Evolutionary conservation across 225 moss, liverwort and hornwort species (phyloP).

Genomic region (Pseudisothecium myosuroides): DNA sequence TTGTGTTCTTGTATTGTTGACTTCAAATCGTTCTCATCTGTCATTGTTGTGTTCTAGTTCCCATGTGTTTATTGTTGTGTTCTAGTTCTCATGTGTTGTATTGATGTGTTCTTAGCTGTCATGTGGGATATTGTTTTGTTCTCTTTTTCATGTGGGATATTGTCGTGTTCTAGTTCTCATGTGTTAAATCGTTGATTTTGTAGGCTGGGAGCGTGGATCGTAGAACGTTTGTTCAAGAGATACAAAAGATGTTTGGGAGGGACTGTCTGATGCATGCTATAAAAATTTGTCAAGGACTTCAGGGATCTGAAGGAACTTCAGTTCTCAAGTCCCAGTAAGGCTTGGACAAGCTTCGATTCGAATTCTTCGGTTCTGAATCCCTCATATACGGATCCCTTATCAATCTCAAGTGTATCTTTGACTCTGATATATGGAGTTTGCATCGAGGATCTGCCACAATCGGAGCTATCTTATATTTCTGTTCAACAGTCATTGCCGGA

Average conservation of each 20-base stretch:
- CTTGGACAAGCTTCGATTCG: not conserved
- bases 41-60: not conserved
- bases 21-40: not conserved
- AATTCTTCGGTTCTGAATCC: not conserved
- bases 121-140: not conserved
- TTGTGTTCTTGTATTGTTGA: not conserved
- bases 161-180: not conserved
- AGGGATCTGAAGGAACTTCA: constrained; percentile 2
- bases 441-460: constrained; percentile 9
- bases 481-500: not conserved
- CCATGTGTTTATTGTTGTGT: not conserved
- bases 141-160: not conserved
- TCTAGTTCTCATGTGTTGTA: not conserved
- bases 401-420: not conserved
- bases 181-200: not conserved
- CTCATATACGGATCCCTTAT: not conserved
- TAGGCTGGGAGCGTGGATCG: constrained; percentile 41
- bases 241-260: constrained; percentile 32
- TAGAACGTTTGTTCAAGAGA: constrained; percentile 28
- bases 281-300: constrained; percentile 23
- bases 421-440: not conserved
- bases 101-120: not conserved
- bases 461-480: constrained; percentile 3
- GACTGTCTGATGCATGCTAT: constrained; percentile 34
- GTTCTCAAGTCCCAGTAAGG: not conserved